Base-by-base conservation (phyloP, 768 basidiomycete genomes). In the Pleurotus sapidus region DNA sequence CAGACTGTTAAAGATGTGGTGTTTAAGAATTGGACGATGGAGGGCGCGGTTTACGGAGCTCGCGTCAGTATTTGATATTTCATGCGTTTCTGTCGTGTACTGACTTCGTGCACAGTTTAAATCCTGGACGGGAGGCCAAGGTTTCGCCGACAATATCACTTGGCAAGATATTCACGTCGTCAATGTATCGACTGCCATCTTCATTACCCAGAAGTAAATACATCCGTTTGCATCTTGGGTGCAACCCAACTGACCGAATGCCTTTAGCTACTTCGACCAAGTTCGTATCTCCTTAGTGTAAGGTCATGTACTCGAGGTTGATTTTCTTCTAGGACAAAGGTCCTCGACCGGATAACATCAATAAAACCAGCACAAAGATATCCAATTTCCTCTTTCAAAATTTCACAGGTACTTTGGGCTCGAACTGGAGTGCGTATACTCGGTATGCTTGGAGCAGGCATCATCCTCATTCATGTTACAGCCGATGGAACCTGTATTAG, bases 261-360 rank as follows among this genome's bases (percentile, higher is more conserved):
- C 17, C 12, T 37, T 55, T 25, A 83, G 80, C 65, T 84, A 82
- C 59, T 81, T 74, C 67, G 79, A 83, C 54, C 81, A 84, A 59
- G 72, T 68, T 27, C 3, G 57, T 30, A 15, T 15, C 37, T 12
- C 38, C 39, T 42, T 5, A 15, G 20, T 18, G 4, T 3, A 7
- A 17, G 8, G 20, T 20, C 20, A n/a, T 23, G 11, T 25, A 12
- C 12, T 55, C 23, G 57, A 25, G 25, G 12, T 15, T 40, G 37
- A n/a, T 14, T 25, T n/a, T 8, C 12, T 11, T 34, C 14, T 47
- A 69, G 70, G 72, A 72, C 59, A 72, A 72, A 56, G 72, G 70
- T 4, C 66, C 68, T 3, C 65, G 68, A 1, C 73, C 73, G 6
- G 60, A 59, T 20, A 72, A 70, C 49, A 63, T 66, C 15, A 69